These are phyloP conservation scores for Hylodesmum podocarpum DNA, from an alignment of 306 rosid species.

Conservation along the genomic window DNA sequence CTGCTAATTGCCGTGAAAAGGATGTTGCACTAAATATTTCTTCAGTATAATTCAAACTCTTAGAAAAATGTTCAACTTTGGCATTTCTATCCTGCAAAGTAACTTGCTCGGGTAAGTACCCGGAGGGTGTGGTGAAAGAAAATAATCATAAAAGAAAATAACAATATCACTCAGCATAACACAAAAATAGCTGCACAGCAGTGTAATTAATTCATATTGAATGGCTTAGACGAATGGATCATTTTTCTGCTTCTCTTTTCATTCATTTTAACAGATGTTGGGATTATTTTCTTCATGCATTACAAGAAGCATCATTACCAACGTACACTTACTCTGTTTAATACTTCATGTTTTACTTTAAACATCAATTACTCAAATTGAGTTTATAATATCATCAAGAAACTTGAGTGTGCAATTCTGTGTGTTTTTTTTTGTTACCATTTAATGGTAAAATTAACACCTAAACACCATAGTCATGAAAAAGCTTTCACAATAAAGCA, in stretches of 20 bases:
- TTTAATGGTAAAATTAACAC: not conserved
- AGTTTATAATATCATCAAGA: not conserved
- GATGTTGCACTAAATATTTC: constrained; percentile 74
- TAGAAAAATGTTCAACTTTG: constrained; percentile 45
- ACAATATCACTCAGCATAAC: not conserved
- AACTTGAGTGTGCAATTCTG: not conserved
- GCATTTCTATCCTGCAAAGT: constrained; percentile 60
- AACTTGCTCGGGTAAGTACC: constrained; percentile 15
- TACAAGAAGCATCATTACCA: not conserved
- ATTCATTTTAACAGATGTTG: not conserved
- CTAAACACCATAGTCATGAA: constrained; percentile 6
- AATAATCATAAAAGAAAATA: constrained; percentile 1
- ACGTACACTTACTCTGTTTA: not conserved
- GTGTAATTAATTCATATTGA: not conserved
- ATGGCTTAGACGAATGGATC: not conserved
- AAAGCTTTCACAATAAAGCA: not conserved
- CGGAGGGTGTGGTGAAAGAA: not conserved
- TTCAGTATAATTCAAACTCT: constrained; percentile 61
- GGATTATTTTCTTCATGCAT: constrained; percentile 13
- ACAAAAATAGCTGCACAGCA: not conserved
- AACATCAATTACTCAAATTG: constrained; percentile 9
- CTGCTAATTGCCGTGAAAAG: constrained; percentile 79
- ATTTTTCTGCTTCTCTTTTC: not conserved
- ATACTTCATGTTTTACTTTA: not conserved
- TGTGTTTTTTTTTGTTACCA: not conserved